Base-by-base conservation (phyloP, 2,329 filamentous ascomycete species). In the Ophiostoma ulmi region DNA sequence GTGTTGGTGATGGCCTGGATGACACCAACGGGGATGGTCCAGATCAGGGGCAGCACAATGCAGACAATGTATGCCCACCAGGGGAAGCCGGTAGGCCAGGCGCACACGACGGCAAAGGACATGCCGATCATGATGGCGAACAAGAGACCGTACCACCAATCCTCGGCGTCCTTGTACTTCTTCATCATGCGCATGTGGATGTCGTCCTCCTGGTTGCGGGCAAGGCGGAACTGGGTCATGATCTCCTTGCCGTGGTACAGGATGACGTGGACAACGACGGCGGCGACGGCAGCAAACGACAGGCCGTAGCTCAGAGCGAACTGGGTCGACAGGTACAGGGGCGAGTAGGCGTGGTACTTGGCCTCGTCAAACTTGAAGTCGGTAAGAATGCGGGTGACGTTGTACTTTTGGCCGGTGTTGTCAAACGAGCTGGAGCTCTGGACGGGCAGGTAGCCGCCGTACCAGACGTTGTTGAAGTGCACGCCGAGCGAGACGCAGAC, bases 1-100 rank as follows among this genome's bases (percentile, higher is more conserved):
- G 90, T 89, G 76, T 91, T 88, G 4, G 90, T 90, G 5, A 89
- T 83, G 52, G 89, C 90, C 75, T 91, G 85, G 44, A 92, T 87
- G 72, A 92, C 84, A 68, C 87, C 87, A 70, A 88, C 85, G 11
- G 87, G 87, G 35, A 89, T 83, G 69, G 86, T 81, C 84, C 86
- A 88, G 44, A 88, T 75, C 48, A 87, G 77, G 2, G 86, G 85
- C 36, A 89, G 82, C 41, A 86, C 74, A 55, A 88, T 82, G 77
- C 86, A 87, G 70, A 88, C 79, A 68, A 88, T 75, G 70, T 83
- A 87, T 0, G 83, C 85, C 86, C 86, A 88, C 68, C 82, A 83
- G n/a, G 85, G 84, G 74, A 87, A 85, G 41, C 82, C 83, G 0
- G 86, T 87, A 3, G 83, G 81, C 84, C 85, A 88, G 69, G 80